Conservation (phyloP, 257 asterid genomes). For the Penstemon newberryi region DNA sequence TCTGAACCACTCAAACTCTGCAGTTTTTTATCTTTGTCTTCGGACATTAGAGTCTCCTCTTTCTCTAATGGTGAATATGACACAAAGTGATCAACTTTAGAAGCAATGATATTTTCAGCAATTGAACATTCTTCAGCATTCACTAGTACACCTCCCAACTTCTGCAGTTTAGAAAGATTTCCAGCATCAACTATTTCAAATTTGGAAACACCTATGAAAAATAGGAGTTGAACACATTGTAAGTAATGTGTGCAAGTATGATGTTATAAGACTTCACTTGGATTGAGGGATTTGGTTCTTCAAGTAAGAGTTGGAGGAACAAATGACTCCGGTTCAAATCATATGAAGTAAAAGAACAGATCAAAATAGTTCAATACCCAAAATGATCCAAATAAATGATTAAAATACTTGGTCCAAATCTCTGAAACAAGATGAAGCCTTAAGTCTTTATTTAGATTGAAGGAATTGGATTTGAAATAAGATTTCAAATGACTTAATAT, state of each 20-base stretch:
- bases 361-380: too few relatives aligned
- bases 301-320: too few relatives aligned
- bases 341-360: too few relatives aligned
- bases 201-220: conserved; percentile 44
- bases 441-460: too few relatives aligned
- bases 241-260: not conserved
- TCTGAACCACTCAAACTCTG: conserved; percentile 26
- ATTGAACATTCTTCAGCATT: conserved; percentile 28
- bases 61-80: conserved; percentile 1
- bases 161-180: conserved; percentile 27
- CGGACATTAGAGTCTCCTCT: conserved; percentile 20
- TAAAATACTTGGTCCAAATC: too few relatives aligned
- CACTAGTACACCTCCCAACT: conserved; percentile 14
- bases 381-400: too few relatives aligned
- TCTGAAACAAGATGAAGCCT: too few relatives aligned
- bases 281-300: too few relatives aligned
- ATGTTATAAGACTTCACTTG: too few relatives aligned
- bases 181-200: conserved; percentile 39
- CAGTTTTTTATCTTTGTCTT: not conserved
- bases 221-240: not conserved
- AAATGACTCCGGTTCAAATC: too few relatives aligned
- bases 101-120: conserved; percentile 20
- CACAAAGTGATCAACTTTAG: conserved; percentile 15
- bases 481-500: too few relatives aligned
- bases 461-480: too few relatives aligned